Evolutionary conservation across 805 yeast genomes (phyloP).

Genomic region (Jamesozyma hellenica): DNA sequence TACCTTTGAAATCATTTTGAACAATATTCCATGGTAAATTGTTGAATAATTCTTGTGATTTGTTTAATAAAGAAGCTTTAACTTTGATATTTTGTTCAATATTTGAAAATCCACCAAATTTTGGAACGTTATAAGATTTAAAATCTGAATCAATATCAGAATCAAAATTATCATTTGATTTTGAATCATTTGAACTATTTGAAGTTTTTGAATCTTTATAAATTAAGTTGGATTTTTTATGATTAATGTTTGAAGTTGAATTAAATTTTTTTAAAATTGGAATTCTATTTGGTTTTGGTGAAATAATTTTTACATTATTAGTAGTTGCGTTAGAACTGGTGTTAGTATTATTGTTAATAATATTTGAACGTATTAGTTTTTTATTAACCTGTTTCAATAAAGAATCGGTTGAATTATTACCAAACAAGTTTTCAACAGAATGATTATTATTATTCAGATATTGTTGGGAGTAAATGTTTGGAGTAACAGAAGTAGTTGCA

Average conservation of each 20-base stretch:
- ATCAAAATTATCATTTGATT: background rate
- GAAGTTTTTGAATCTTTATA: background rate
- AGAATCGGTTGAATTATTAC: conserved; percentile 14
- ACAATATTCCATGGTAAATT: conserved; percentile 65
- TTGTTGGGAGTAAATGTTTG: background rate
- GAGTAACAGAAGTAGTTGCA: conserved; percentile 12
- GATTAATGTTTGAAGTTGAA: too few species aligned
- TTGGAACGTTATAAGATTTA: conserved; percentile 25
- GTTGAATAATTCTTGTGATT: conserved; percentile 31
- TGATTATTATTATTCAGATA: conserved; percentile 15
- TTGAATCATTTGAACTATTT: background rate
- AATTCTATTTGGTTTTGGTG: background rate
- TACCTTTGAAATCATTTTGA: conserved; percentile 53
- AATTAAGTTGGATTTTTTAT: too few species aligned
- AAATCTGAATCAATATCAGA: conserved; percentile 13
- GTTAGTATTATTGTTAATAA: too few species aligned
- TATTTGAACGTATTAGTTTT: background rate
- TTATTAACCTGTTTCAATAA: conserved; percentile 23
- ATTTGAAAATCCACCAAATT: conserved; percentile 66
- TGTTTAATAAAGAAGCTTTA: conserved; percentile 29
- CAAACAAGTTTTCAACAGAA: conserved; percentile 46
- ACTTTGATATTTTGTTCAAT: conserved; percentile 39
- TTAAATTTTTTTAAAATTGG: background rate
- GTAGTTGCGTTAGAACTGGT: background rate
- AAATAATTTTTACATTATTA: too few species aligned